phyloP scores from a whole-genome alignment of 2,329 filamentous ascomycete genomes.

The Penicillium sp. region DNA sequence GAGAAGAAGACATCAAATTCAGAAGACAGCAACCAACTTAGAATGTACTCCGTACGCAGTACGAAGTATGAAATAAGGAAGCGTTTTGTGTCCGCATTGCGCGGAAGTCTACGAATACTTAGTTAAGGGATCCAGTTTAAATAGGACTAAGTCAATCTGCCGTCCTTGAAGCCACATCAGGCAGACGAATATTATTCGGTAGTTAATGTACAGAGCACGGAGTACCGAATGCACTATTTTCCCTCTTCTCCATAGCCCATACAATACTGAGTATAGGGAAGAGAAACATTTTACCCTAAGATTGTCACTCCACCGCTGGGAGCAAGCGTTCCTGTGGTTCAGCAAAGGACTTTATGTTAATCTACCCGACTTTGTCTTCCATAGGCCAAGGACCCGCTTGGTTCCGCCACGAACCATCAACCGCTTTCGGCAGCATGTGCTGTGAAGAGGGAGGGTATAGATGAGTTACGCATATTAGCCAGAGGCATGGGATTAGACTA shows the following conservation, averaged over 20 bases:
- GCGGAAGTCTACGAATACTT: no score
- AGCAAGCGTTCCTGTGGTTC: constrained; percentile 16
- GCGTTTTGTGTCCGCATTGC: no score
- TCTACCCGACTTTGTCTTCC: not conserved
- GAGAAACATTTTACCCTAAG: not conserved
- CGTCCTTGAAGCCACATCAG: not conserved
- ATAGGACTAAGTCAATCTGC: not conserved
- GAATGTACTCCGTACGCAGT: no score
- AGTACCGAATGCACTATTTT: no score
- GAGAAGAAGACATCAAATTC: not conserved
- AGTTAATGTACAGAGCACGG: no score
- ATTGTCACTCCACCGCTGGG: constrained; percentile 14
- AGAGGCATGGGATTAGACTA: not conserved
- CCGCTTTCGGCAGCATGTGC: constrained; percentile 18
- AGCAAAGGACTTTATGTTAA: not conserved
- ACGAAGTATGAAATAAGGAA: not conserved
- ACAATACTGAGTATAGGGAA: no score
- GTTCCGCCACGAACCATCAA: constrained; percentile 18
- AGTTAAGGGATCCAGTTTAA: not conserved
- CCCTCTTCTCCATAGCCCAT: no score
- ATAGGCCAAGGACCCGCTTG: constrained; percentile 12
- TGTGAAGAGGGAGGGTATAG: not conserved
- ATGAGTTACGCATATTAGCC: not conserved
- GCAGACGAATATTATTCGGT: not conserved
- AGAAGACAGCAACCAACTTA: not conserved